These are phyloP conservation scores for Drechslera avenae DNA, from an alignment of 2,329 filamentous ascomycete genomes.

Conservation along the genomic window DNA sequence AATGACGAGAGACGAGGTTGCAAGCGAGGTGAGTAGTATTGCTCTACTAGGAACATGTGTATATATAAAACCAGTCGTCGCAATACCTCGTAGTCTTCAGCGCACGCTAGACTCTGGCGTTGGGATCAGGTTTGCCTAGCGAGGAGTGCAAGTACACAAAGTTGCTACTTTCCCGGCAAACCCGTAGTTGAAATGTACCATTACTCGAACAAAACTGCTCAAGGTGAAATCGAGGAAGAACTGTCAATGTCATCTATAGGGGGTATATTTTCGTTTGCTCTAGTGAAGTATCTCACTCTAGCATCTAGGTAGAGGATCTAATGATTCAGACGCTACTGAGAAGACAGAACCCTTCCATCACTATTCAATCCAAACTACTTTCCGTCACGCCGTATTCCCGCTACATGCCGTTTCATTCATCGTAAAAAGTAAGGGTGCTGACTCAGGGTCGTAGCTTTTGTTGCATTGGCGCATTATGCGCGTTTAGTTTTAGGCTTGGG, in stretches of 20 bases:
- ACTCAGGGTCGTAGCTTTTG: slow-evolving; percentile 2
- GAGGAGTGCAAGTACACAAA: too few species aligned
- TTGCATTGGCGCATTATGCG: slow-evolving; percentile 1
- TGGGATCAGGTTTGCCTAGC: too few species aligned
- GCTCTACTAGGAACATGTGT: too few species aligned
- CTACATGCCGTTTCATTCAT: slow-evolving; percentile 17
- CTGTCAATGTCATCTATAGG: background rate
- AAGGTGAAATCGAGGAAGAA: background rate
- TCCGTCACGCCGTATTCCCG: slow-evolving; percentile 22
- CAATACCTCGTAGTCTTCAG: too few species aligned
- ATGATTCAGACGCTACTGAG: slow-evolving; percentile 5
- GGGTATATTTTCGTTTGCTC: slow-evolving; percentile 14
- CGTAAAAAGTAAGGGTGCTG: slow-evolving; percentile 4
- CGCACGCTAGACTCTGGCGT: too few species aligned
- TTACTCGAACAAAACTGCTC: too few species aligned
- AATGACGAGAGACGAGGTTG: too few species aligned
- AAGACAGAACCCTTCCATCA: slow-evolving; percentile 4
- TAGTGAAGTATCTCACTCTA: slow-evolving; percentile 5
- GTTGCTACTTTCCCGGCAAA: too few species aligned
- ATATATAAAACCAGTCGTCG: too few species aligned
- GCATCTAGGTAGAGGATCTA: slow-evolving; percentile 15
- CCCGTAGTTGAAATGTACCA: too few species aligned
- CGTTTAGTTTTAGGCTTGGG: slow-evolving; percentile 10
- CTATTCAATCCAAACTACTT: slow-evolving; percentile 10
- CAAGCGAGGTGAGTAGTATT: too few species aligned